Base-by-base conservation (phyloP, 129 eudicot genomes). In the Saposhnikovia divaricata region DNA sequence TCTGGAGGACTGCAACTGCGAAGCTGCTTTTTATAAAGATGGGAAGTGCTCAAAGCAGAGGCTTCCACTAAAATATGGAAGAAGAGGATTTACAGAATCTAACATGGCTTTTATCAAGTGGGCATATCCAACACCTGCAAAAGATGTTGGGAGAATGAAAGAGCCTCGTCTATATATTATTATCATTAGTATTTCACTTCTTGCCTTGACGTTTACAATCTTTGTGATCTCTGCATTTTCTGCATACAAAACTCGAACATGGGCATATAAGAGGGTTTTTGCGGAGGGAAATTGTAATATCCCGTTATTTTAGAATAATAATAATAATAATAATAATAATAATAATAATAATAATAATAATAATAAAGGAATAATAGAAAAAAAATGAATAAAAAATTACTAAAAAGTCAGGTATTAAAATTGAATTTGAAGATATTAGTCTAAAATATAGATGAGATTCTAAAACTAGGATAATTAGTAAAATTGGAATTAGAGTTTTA, bases 1-100 rank as follows among this genome's bases (percentile, higher is more conserved):
- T 43, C n/a, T 27, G 42, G 72, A 66, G 75, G 85, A 77, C 77
- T 82, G 81, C 21, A 82, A 68, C 46, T 82, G 85, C 59, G 73
- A 77, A 11, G 80, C 72, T 0, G 81, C 83, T 4, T 18, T 75
- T 2, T 83, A 80, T 77, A 69, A 18, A 8, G 65, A 74, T 9
- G 40, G 50, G 12, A 19, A 37, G 72, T 79, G 83, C 61, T 39
- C 38, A 79, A 75, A 74, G 47, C 80, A 79, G 53, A 50, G 78
- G 48, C 74, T 80, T 16, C 83, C 83, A 37, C 13, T 83, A 31
- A 47, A 78, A 34, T 83, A 42, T 39, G 80, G 87, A 72, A 59
- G 55, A 28, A 55, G 72, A 40, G 9, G 14, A 0, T 27, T 23
- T 0, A 16, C 34, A 38, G 61, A 77, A 23, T 50, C 72, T 23